Evolutionary conservation across 768 basidiomycete genomes (phyloP), one percentile per base, ranked within the genome.

Genomic region (Chlorophyllum brunneum): DNA sequence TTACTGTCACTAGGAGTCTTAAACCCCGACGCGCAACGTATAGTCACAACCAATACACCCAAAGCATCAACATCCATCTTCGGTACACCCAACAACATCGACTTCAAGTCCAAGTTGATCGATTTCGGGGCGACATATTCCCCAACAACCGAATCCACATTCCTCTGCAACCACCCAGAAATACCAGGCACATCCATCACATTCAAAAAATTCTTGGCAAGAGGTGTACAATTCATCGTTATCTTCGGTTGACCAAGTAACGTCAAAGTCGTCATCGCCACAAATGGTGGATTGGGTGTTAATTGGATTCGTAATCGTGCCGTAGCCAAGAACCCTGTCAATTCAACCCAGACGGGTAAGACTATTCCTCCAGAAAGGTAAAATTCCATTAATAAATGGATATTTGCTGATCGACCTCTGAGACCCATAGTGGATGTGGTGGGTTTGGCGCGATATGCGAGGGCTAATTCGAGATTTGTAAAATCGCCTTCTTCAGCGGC

Each of bases 131-230:
- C 86, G 26, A 88, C 81, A 55, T 86, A 82, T 54, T 76, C 78
- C 3, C 74, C 75, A 2, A 81, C 67, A 1, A 79, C 84, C 4
- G 80, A 75, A 33, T 87, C 80, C 55, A 91, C 83, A 3, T 80
- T 76, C 46, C 72, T 77, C 59, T 87, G 82, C 26, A 91, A 70
- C 74, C 87, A 90, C 0, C 75, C 73, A 1, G 80, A 83, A 44
- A 92, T 66, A 46, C 82, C 77, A 0, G 88, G 88, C 1, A 91
- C 63, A 65, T 91, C 84, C 75, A 91, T 82, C n/a, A 91, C 71
- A 62, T 90, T 88, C 13, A 86, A 74, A n/a, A 88, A 77, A 5
- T 72, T 64, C 56, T 74, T 77, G 39, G 78, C 70, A 56, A 90
- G 71, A 0, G 88, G 86, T 1, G 82, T 80, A 40, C 81, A 85